Percentiles rank a stretch among this genome's conserved stretches.
These are phyloP conservation scores for Cyclocybe aegerita DNA, from an alignment of 768 basidiomycete genomes.

Conservation along the genomic window DNA sequence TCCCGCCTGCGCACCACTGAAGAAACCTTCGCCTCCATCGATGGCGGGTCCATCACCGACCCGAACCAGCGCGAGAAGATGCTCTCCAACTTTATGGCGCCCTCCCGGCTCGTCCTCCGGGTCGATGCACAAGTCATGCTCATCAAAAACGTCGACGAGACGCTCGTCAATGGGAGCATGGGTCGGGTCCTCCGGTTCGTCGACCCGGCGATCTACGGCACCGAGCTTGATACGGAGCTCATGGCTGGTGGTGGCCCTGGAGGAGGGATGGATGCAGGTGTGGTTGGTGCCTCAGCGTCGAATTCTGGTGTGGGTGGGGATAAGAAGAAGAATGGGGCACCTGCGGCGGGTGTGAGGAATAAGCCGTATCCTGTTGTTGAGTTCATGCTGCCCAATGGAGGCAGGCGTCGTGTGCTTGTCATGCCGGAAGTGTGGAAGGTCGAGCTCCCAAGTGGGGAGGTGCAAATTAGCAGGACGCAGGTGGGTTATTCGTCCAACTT, in stretches of 20 bases:
- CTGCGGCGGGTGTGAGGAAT: constrained; percentile 12
- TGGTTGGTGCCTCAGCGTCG: constrained; percentile 23
- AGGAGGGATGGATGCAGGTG: constrained; percentile 13
- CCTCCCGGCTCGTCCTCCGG: constrained; percentile 64
- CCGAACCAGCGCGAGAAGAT: constrained; percentile 66
- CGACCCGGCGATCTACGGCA: constrained; percentile 47
- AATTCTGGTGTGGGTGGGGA: constrained; percentile 18
- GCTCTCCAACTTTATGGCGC: constrained; percentile 91
- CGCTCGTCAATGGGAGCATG: constrained; percentile 92
- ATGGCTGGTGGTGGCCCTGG: constrained; percentile 11
- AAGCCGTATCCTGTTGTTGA: constrained; percentile 70
- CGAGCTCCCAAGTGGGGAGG: constrained; percentile 82
- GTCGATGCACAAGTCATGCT: constrained; percentile 91
- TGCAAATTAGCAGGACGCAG: constrained; percentile 79
- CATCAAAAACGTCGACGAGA: constrained; percentile 91
- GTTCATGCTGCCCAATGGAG: constrained; percentile 64
- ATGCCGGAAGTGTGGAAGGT: constrained; percentile 80
- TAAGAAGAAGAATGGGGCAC: constrained; percentile 26
- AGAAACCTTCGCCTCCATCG: constrained; percentile 54
- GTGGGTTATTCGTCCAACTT: constrained; percentile 36
- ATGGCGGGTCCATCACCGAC: constrained; percentile 61
- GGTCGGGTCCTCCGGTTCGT: constrained; percentile 80
- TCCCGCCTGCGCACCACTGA: constrained; percentile 51
- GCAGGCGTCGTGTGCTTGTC: constrained; percentile 54
- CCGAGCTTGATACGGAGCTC: constrained; percentile 33